phyloP scores from a whole-genome alignment of 805 yeast species.

The Pichia insulana region DNA sequence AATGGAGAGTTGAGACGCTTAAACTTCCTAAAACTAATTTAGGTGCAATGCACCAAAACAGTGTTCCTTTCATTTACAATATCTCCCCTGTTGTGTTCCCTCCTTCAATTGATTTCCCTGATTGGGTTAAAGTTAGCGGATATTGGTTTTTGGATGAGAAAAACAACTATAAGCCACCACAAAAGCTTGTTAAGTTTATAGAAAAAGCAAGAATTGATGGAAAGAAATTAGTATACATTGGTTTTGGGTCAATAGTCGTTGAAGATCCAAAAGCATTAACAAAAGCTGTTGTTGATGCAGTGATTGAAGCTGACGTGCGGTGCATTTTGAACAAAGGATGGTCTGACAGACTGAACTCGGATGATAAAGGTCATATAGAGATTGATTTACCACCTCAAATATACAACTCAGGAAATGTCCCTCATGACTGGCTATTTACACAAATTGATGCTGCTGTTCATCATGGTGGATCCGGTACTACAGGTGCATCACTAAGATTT shows the following conservation, averaged over 20 bases:
- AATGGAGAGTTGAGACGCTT: constrained; percentile 70
- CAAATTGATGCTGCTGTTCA: constrained; percentile 90
- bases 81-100: constrained; percentile 85
- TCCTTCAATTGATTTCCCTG: constrained; percentile 87
- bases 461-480: constrained; percentile 96
- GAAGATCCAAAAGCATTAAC: constrained; percentile 73
- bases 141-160: constrained; percentile 79
- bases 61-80: constrained; percentile 82
- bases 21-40: constrained; percentile 62
- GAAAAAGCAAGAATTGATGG: constrained; percentile 46
- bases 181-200: constrained; percentile 50
- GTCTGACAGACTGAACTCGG: constrained; percentile 60
- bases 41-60: constrained; percentile 61
- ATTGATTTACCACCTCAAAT: constrained; percentile 56
- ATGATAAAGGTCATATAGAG: constrained; percentile 28
- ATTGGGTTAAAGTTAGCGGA: constrained; percentile 94
- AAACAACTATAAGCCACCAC: constrained; percentile 48
- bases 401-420: constrained; percentile 62
- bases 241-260: constrained; percentile 94
- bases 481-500: constrained; percentile 81
- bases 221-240: constrained; percentile 79
- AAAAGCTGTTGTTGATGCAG: constrained; percentile 69
- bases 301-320: constrained; percentile 67
- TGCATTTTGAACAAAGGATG: constrained; percentile 91
- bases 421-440: constrained; percentile 93